Evolutionary conservation across 768 basidiomycete genomes (phyloP).

Genomic region (Mycena latifolia): DNA sequence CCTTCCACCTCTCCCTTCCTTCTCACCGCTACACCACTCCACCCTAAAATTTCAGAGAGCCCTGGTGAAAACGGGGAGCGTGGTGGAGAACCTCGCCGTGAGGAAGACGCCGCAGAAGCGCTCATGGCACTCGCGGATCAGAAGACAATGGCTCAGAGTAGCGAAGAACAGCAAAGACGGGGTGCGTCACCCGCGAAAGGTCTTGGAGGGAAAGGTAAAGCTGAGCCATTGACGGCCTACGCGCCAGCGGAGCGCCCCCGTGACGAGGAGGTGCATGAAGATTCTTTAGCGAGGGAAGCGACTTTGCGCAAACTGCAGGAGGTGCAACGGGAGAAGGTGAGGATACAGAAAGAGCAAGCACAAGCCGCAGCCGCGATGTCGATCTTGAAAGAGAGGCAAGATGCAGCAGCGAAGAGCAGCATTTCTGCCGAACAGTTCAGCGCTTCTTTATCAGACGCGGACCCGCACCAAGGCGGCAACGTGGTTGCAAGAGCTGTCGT

Average conservation of each 20-base stretch:
- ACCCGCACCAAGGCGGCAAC: constrained; percentile 20
- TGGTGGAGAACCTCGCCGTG: too few species aligned
- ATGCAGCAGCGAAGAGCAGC: constrained; percentile 35
- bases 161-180: not conserved
- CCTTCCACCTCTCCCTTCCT: too few species aligned
- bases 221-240: not conserved
- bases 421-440: constrained; percentile 17
- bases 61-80: not conserved
- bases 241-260: not conserved
- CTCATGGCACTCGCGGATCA: constrained; percentile 29
- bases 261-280: constrained; percentile 36
- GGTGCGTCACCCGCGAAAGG: not conserved
- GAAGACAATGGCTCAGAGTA: not conserved
- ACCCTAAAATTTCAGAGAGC: too few species aligned
- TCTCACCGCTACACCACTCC: too few species aligned
- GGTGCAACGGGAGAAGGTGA: constrained; percentile 44
- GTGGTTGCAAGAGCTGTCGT: constrained; percentile 2
- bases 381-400: constrained; percentile 44
- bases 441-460: constrained; percentile 8
- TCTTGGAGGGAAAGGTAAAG: constrained; percentile 1
- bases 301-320: constrained; percentile 47
- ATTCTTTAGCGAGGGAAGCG: constrained; percentile 42
- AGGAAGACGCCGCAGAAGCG: constrained; percentile 27
- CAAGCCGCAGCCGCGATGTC: constrained; percentile 43
- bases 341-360: constrained; percentile 45